These are phyloP conservation scores for Aureobasidium namibiae DNA, from an alignment of 2,329 filamentous ascomycete genomes.

Conservation along the genomic window DNA sequence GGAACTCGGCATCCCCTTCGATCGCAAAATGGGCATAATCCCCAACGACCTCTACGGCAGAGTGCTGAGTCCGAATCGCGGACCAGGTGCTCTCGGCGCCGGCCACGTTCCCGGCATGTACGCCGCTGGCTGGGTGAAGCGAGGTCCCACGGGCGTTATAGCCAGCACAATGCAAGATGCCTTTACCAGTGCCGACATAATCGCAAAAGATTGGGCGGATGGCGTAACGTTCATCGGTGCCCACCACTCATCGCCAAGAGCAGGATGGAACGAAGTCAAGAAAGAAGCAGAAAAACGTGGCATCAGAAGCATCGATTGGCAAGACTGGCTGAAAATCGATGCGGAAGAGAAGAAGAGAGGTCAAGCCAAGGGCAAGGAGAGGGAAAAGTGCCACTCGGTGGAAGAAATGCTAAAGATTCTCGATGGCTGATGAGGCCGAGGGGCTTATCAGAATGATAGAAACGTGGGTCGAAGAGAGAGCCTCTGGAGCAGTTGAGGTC, in stretches of 20 bases:
- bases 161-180: slow-evolving; percentile 94
- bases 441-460: too few species aligned
- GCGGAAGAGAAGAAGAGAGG: slow-evolving; percentile 64
- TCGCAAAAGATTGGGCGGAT: slow-evolving; percentile 65
- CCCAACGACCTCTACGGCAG: slow-evolving; percentile 75
- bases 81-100: slow-evolving; percentile 36
- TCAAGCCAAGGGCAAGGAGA: slow-evolving; percentile 58
- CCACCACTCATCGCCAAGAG: slow-evolving; percentile 21
- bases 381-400: slow-evolving; percentile 58
- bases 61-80: slow-evolving; percentile 42
- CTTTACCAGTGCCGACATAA: slow-evolving; percentile 77
- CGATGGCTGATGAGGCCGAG: slow-evolving; percentile 24
- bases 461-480: too few species aligned
- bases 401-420: slow-evolving; percentile 50
- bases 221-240: slow-evolving; percentile 40
- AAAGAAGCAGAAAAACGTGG: slow-evolving; percentile 48
- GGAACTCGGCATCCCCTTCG: slow-evolving; percentile 69
- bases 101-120: slow-evolving; percentile 65
- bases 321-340: slow-evolving; percentile 82
- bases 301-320: slow-evolving; percentile 64
- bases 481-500: too few species aligned
- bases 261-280: slow-evolving; percentile 72
- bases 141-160: slow-evolving; percentile 89
- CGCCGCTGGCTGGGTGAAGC: slow-evolving; percentile 93
- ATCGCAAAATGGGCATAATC: slow-evolving; percentile 64